phyloP scores from a whole-genome alignment of 1,139 yeast genomes.

The Pichia sp. region DNA sequence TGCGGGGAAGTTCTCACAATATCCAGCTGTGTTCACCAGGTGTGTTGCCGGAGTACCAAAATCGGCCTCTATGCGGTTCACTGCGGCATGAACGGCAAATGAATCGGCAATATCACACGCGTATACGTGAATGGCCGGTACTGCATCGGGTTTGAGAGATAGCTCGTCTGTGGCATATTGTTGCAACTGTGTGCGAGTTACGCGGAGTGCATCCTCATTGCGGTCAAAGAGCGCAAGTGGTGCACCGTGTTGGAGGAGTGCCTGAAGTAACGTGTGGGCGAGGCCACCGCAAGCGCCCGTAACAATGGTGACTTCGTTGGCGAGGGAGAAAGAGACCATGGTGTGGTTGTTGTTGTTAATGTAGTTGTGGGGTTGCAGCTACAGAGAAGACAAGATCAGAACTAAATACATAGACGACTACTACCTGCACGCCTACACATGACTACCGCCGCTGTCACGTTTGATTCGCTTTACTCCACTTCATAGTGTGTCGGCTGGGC shows the following conservation, averaged over 20 bases:
- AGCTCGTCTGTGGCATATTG: constrained; percentile 23
- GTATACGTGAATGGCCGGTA: constrained; percentile 54
- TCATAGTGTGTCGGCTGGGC: too few relatives aligned
- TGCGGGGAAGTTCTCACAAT: constrained; percentile 73
- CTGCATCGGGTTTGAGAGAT: constrained; percentile 26
- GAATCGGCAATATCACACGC: constrained; percentile 71
- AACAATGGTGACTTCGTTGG: constrained; percentile 56
- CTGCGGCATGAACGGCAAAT: constrained; percentile 48
- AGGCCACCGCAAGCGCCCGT: constrained; percentile 86
- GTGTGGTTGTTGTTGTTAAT: neutral
- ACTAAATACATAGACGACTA: too few relatives aligned
- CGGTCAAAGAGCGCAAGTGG: constrained; percentile 72
- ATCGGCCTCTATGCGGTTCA: constrained; percentile 43
- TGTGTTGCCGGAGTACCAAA: constrained; percentile 59
- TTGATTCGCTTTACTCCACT: too few relatives aligned
- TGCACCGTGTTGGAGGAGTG: constrained; percentile 62
- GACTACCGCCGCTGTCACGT: too few relatives aligned
- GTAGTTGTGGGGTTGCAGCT: too few relatives aligned
- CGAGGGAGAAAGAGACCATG: neutral
- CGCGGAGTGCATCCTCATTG: constrained; percentile 48
- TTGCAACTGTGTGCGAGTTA: constrained; percentile 52
- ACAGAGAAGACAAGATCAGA: too few relatives aligned
- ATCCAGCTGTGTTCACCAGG: constrained; percentile 77
- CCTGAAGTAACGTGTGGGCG: constrained; percentile 57
- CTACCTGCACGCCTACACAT: too few relatives aligned